Conservation (phyloP, 257 asterid genomes). For the Capsicum pubescens region DNA sequence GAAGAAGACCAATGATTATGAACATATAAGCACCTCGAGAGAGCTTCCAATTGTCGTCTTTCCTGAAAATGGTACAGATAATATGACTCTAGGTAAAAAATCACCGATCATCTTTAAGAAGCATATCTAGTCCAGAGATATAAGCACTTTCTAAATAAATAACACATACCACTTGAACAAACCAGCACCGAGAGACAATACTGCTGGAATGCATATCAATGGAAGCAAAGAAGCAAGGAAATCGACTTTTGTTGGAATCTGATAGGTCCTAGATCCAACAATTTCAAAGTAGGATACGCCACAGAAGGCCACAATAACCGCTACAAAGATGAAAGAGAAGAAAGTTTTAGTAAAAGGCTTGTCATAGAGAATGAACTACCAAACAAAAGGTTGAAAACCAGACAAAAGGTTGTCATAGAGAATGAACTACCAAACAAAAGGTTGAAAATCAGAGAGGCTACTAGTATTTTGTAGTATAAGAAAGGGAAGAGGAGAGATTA, state of each 20-base stretch:
- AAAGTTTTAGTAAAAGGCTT: constrained; percentile 35
- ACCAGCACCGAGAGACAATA: constrained; percentile 81
- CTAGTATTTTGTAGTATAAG: constrained; percentile 3
- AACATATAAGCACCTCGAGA: constrained; percentile 84
- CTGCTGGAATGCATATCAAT: constrained; percentile 90
- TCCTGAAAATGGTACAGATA: constrained; percentile 63
- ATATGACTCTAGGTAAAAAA: constrained; percentile 1
- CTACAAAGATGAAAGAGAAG: constrained; percentile 47
- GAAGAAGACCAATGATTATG: constrained; percentile 75
- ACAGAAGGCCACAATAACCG: constrained; percentile 88
- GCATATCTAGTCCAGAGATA: constrained; percentile 30
- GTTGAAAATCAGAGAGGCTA: constrained; percentile 24
- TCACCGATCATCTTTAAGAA: constrained; percentile 27
- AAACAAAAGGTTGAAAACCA: constrained; percentile 29
- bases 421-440: constrained; percentile 31
- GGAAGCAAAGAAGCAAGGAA: constrained; percentile 97
- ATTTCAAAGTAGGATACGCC: constrained; percentile 83
- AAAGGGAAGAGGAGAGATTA: constrained; percentile 25
- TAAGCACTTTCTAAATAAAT: constrained; percentile 28
- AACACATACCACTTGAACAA: constrained; percentile 86
- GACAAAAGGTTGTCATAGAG: constrained; percentile 18
- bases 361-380: constrained; percentile 28
- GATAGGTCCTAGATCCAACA: constrained; percentile 76
- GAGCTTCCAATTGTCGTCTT: constrained; percentile 97
- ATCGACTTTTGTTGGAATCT: constrained; percentile 82